These are phyloP conservation scores for Rhodotorula kratochvilovae DNA, from an alignment of 768 basidiomycete genomes.

Conservation along the genomic window DNA sequence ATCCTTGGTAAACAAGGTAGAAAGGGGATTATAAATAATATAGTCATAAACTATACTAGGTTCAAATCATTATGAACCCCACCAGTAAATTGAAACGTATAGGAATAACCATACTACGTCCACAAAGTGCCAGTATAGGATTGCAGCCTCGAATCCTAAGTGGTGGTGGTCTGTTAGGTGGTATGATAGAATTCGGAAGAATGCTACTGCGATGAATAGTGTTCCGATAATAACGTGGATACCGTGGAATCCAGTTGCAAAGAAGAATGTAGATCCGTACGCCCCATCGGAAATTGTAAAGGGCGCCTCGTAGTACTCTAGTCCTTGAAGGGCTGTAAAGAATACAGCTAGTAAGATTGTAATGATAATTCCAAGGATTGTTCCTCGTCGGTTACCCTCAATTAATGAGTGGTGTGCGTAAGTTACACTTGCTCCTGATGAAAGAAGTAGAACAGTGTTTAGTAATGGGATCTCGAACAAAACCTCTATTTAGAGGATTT, in stretches of 20 bases:
- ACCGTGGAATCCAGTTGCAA: conserved; percentile 39
- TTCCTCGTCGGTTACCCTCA: conserved; percentile 33
- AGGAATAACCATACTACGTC: conserved; percentile 35
- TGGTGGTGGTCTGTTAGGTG: conserved; percentile 40
- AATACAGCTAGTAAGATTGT: conserved; percentile 33
- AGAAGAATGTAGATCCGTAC: conserved; percentile 39
- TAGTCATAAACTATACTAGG: too few relatives aligned
- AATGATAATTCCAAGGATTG: conserved; percentile 29
- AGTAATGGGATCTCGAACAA: conserved; percentile 41
- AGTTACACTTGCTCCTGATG: conserved; percentile 38
- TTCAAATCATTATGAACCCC: conserved; percentile 27
- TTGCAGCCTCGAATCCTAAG: conserved; percentile 34
- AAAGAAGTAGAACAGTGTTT: conserved; percentile 41
- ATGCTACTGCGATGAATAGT: conserved; percentile 37
- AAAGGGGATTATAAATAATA: too few relatives aligned
- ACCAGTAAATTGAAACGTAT: conserved; percentile 32
- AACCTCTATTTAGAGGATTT: too few relatives aligned
- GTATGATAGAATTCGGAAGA: conserved; percentile 38
- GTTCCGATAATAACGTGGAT: conserved; percentile 40
- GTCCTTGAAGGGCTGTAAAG: conserved; percentile 38
- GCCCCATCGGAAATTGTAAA: conserved; percentile 36
- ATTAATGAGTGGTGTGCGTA: conserved; percentile 40
- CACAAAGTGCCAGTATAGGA: conserved; percentile 37
- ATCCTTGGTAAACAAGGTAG: too few relatives aligned
- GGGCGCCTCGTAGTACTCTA: conserved; percentile 36